phyloP scores from a whole-genome alignment of 2,329 filamentous ascomycete genomes.

The Elsinoe perseae region DNA sequence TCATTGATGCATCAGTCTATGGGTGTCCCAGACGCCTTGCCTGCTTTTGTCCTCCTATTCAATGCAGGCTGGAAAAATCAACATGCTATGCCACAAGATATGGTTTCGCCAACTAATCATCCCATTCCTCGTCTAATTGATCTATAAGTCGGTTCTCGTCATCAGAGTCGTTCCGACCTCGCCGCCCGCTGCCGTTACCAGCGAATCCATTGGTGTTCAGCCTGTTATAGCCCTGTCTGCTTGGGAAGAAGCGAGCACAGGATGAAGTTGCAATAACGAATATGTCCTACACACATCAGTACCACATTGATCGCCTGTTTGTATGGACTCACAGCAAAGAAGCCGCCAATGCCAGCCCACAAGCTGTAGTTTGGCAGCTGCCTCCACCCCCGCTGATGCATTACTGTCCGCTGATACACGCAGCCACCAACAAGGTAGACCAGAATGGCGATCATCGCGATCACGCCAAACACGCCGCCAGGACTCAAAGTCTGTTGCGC shows the following conservation, averaged over 20 bases:
- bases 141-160: slow-evolving; percentile 93
- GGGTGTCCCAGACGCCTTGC: neutral
- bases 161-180: slow-evolving; percentile 49
- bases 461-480: slow-evolving; percentile 79
- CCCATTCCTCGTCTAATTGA: slow-evolving; percentile 95
- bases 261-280: slow-evolving; percentile 62
- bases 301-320: neutral
- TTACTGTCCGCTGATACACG: slow-evolving; percentile 90
- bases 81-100: neutral
- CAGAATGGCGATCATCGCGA: slow-evolving; percentile 65
- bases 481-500: slow-evolving; percentile 55
- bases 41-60: neutral
- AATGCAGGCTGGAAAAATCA: neutral
- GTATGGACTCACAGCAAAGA: slow-evolving; percentile 60
- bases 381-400: slow-evolving; percentile 89
- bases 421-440: slow-evolving; percentile 90
- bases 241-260: slow-evolving; percentile 58
- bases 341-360: slow-evolving; percentile 81
- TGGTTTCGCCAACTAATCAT: slow-evolving; percentile 48
- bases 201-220: slow-evolving; percentile 49
- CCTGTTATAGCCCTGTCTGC: slow-evolving; percentile 58
- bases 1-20: neutral
- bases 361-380: slow-evolving; percentile 91
- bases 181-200: slow-evolving; percentile 33
- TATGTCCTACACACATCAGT: slow-evolving; percentile 38